phyloP scores from a whole-genome alignment of 805 yeast genomes.

The Wickerhamiella bombiphila region DNA sequence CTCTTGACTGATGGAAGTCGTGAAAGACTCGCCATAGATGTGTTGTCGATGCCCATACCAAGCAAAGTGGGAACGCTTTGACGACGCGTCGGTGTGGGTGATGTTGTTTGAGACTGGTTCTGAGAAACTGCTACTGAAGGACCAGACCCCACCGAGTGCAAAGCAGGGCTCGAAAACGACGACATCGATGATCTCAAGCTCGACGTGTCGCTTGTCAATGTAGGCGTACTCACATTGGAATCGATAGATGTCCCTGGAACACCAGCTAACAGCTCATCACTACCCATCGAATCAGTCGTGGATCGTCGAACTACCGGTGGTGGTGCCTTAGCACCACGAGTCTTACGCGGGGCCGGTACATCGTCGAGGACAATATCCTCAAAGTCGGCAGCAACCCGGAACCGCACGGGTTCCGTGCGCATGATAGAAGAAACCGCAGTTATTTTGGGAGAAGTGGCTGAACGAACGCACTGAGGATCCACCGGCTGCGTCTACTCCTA shows the following conservation, averaged over 20 bases:
- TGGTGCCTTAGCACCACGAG: neutral
- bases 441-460: too few species aligned
- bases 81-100: slow-evolving; percentile 4
- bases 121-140: neutral
- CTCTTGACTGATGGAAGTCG: slow-evolving; percentile 10
- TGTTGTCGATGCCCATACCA: slow-evolving; percentile 9
- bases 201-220: slow-evolving; percentile 16
- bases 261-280: neutral
- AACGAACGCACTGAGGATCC: too few species aligned
- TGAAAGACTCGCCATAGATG: slow-evolving; percentile 19
- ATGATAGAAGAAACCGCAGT: too few species aligned
- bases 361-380: slow-evolving; percentile 15
- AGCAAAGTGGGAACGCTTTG: slow-evolving; percentile 11
- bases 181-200: slow-evolving; percentile 15
- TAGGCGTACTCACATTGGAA: slow-evolving; percentile 16
- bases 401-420: too few species aligned
- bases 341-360: neutral
- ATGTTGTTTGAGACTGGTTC: neutral
- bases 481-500: too few species aligned
- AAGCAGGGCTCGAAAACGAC: slow-evolving; percentile 13
- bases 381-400: slow-evolving; percentile 13
- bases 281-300: neutral
- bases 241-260: too few species aligned
- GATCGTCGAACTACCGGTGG: neutral
- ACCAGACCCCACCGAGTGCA: neutral